Base-by-base conservation (phyloP, 495 filamentous ascomycete species). In the Podospora australis region DNA sequence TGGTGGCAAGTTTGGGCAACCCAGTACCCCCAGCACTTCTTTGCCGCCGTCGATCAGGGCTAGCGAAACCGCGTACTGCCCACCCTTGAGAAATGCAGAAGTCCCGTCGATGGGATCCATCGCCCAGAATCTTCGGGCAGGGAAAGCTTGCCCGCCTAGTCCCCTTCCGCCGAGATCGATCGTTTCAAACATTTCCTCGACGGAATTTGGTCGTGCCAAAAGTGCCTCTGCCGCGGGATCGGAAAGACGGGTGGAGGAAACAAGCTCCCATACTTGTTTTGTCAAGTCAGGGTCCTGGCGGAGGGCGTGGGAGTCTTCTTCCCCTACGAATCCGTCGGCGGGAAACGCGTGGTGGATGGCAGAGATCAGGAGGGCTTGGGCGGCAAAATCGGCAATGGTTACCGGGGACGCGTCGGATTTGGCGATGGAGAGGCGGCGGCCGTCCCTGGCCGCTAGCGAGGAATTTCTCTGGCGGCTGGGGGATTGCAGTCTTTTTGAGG, bases 81-180 rank as follows among this genome's bases (percentile, higher is more conserved):
- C 70, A 7, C 70, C 71, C 26, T 62, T 59, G 42, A 83, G 70
- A 48, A 77, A 83, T 4, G 73, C 72, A 2, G 70, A 72, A 3
- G 80, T 83, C 24, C 80, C 80, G 44, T 83, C 80, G 10, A 83
- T 74, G 1, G 80, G 80, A 55, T 83, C 80, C 17, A 83, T 58
- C 6, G 74, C 71, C 80, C 80, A 83, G 16, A 73, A 63, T n/a
- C 75, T 63, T 6, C 5, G 7, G 13, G 26, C 13, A 30, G 26
- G 13, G 26, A 30, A 6, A 16, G 11, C 5, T 42, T 51, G 54
- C 0, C 64, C 67, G 24, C 71, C 70, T 1, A 46, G 52, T 1
- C 68, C 70, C 23, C 57, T 58, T 1, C 68, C 74, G 6, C 79
- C 80, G 4, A 78, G 59, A 49, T 82, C 80, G 43, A 82, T 81